phyloP scores from a whole-genome alignment of 2,329 filamentous ascomycete species.

The Aspergillus oerlinghausenensis region DNA sequence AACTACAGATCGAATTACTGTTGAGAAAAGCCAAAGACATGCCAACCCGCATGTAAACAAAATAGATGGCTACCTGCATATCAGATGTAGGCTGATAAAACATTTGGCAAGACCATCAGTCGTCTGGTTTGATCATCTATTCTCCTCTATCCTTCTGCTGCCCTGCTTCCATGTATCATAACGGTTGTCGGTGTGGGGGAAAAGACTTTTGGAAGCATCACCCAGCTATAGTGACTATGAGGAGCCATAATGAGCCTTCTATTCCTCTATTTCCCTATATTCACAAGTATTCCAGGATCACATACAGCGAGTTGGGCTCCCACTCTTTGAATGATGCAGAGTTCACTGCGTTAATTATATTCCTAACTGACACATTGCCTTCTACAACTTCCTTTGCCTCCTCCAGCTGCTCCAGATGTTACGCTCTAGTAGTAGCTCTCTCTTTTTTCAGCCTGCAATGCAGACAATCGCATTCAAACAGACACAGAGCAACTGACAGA shows the following conservation, averaged over 20 bases:
- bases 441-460: not conserved
- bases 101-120: not conserved
- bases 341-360: not conserved
- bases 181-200: slow-evolving; percentile 1
- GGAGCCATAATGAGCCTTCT: not conserved
- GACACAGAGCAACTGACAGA: not conserved
- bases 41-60: not conserved
- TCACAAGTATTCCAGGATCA: not conserved
- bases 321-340: too few relatives aligned
- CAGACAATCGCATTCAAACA: not conserved
- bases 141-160: not conserved
- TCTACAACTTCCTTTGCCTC: not conserved
- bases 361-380: not conserved
- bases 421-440: not conserved
- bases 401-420: not conserved
- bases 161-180: not conserved
- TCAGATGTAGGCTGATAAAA: not conserved
- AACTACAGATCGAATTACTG: not conserved
- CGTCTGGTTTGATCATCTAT: not conserved
- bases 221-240: not conserved
- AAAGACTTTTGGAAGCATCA: not conserved
- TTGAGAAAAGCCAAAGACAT: not conserved
- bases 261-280: not conserved
- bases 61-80: not conserved
- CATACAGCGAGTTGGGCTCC: too few relatives aligned